phyloP scores from a whole-genome alignment of 306 rosid species.

The Medicago ruthenica region DNA sequence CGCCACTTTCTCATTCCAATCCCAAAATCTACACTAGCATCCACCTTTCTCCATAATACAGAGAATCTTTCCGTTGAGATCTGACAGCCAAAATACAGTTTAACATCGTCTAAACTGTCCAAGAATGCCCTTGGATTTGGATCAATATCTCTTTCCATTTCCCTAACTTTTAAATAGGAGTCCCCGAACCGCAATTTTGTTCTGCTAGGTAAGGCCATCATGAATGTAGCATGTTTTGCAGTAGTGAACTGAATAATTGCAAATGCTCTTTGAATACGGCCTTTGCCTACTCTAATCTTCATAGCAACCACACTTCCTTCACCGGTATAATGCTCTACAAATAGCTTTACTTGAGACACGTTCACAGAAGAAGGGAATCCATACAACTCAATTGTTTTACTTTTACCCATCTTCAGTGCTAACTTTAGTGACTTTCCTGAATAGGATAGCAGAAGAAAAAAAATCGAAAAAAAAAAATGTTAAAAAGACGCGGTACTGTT shows the following conservation, averaged over 20 bases:
- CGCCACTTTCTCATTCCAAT: conserved; percentile 50
- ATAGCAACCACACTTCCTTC: conserved; percentile 62
- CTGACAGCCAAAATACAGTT: conserved; percentile 71
- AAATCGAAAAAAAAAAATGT: too few species aligned
- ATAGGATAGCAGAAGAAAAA: not conserved
- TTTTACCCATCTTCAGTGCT: not conserved
- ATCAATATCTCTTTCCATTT: conserved; percentile 56
- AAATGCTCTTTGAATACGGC: conserved; percentile 43
- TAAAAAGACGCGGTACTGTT: not conserved
- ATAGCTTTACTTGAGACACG: conserved; percentile 36
- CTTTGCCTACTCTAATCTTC: conserved; percentile 53
- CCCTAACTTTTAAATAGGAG: conserved; percentile 52
- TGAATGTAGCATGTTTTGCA: conserved; percentile 38
- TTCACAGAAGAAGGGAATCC: conserved; percentile 63
- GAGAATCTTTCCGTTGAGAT: conserved; percentile 53
- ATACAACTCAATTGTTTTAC: conserved; percentile 59
- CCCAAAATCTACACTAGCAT: conserved; percentile 63
- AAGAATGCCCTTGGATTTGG: conserved; percentile 52
- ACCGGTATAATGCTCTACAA: conserved; percentile 63
- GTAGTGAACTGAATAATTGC: conserved; percentile 72
- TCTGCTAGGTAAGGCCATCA: conserved; percentile 42
- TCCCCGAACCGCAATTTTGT: conserved; percentile 35
- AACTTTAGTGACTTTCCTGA: conserved; percentile 36
- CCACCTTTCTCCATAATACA: conserved; percentile 46
- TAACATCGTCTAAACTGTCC: conserved; percentile 48